phyloP scores from a whole-genome alignment of 1,139 yeast genomes.

The Candida sanyaensis region DNA sequence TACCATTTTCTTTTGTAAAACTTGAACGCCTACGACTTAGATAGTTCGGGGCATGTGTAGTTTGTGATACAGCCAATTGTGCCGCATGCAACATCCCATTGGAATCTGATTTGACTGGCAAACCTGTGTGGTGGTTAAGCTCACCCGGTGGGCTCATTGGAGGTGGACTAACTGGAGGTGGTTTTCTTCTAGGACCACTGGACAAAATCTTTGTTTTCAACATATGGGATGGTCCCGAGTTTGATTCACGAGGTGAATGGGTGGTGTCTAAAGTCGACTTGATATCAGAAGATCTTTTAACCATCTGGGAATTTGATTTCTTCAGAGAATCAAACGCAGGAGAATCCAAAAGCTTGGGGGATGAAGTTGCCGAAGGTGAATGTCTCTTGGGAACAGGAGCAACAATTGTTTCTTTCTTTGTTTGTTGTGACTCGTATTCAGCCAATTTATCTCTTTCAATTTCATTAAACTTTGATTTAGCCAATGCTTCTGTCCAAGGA shows the following conservation, averaged over 20 bases:
- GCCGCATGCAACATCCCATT: constrained; percentile 45
- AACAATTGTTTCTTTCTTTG: constrained; percentile 1
- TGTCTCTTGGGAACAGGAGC: constrained; percentile 2
- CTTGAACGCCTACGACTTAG: constrained; percentile 37
- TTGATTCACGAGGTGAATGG: constrained; percentile 2
- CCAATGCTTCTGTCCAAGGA: constrained; percentile 58
- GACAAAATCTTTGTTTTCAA: constrained; percentile 8
- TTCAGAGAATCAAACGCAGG: constrained; percentile 18
- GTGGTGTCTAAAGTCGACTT: background rate
- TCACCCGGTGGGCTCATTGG: constrained; percentile 25
- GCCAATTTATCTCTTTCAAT: constrained; percentile 43
- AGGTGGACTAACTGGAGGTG: constrained; percentile 33
- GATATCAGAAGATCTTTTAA: background rate
- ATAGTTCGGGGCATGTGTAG: constrained; percentile 22
- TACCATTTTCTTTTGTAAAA: constrained; percentile 34
- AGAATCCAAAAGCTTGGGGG: constrained; percentile 29
- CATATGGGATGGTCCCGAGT: constrained; percentile 8
- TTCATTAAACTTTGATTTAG: constrained; percentile 49
- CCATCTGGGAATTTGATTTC: background rate
- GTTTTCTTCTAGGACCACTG: constrained; percentile 30
- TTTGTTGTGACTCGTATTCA: background rate
- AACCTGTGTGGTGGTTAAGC: constrained; percentile 38
- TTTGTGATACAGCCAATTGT: constrained; percentile 46
- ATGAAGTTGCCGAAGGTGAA: constrained; percentile 9
- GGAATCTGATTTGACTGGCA: constrained; percentile 20